These are phyloP conservation scores for Hibiscus syriacus DNA, from an alignment of 345 rosid genomes.

Conservation along the genomic window DNA sequence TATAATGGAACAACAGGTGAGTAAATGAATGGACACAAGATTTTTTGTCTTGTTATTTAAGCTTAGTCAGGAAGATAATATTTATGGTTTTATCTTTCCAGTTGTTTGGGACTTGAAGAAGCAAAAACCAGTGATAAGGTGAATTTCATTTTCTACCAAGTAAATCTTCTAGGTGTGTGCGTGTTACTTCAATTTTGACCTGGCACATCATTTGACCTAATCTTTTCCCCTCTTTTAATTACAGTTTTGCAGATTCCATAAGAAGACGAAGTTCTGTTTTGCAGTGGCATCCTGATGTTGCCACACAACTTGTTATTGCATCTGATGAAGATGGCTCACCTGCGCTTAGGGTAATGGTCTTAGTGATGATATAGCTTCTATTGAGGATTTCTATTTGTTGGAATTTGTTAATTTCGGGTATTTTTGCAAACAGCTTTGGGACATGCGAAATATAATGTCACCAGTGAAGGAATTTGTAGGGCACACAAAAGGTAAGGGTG, in stretches of 20 bases:
- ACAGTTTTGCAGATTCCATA: constrained; percentile 83
- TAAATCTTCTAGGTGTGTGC: not conserved
- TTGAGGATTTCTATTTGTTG: not conserved
- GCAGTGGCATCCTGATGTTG: constrained; percentile 51
- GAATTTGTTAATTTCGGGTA: not conserved
- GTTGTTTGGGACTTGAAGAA: constrained; percentile 98
- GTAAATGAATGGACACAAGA: constrained; percentile 11
- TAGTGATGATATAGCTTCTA: not conserved
- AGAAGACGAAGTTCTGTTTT: constrained; percentile 93
- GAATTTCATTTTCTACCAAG: constrained; percentile 14
- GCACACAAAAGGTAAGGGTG: constrained; percentile 69
- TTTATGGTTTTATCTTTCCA: constrained; percentile 25
- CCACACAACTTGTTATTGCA: not conserved
- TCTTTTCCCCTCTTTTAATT: constrained; percentile 12
- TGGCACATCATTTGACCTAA: constrained; percentile 6
- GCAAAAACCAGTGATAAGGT: constrained; percentile 94
- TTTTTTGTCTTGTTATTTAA: constrained; percentile 1
- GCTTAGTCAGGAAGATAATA: not conserved
- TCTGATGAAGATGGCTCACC: not conserved
- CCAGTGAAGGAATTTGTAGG: constrained; percentile 89
- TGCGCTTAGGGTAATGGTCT: not conserved
- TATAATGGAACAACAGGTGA: constrained; percentile 94
- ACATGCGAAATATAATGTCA: constrained; percentile 81
- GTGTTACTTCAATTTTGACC: not conserved
- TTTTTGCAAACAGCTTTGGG: constrained; percentile 80